These are phyloP conservation scores for Pseudogymnoascus sp. DNA, from an alignment of 2,329 filamentous ascomycete genomes.

Conservation along the genomic window DNA sequence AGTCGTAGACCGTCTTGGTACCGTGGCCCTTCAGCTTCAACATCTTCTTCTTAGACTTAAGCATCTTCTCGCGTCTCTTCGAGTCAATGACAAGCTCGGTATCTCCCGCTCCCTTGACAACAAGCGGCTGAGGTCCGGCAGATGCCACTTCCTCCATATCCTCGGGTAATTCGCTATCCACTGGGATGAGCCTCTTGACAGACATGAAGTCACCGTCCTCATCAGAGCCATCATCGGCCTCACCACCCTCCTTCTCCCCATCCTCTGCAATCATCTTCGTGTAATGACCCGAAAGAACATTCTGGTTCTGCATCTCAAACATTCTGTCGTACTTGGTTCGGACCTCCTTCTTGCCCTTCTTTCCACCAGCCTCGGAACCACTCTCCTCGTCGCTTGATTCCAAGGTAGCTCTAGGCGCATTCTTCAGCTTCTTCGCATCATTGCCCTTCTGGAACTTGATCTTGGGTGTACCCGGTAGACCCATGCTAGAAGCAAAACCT, in stretches of 20 bases:
- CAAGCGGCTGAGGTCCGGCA: slow-evolving; percentile 40
- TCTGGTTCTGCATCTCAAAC: slow-evolving; percentile 95
- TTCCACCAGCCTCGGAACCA: slow-evolving; percentile 45
- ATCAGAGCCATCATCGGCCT: slow-evolving; percentile 40
- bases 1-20: slow-evolving; percentile 82
- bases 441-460: slow-evolving; percentile 92
- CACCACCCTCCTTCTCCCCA: slow-evolving; percentile 35
- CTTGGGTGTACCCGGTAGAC: slow-evolving; percentile 81
- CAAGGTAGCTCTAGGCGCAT: slow-evolving; percentile 62
- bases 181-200: slow-evolving; percentile 79
- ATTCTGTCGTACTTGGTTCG: slow-evolving; percentile 95
- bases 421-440: slow-evolving; percentile 79
- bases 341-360: slow-evolving; percentile 56
- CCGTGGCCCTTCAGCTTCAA: slow-evolving; percentile 83
- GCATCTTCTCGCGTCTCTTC: slow-evolving; percentile 89
- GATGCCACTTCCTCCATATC: slow-evolving; percentile 33
- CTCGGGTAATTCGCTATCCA: slow-evolving; percentile 46
- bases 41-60: slow-evolving; percentile 90
- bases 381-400: slow-evolving; percentile 48
- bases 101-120: slow-evolving; percentile 58
- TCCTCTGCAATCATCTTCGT: slow-evolving; percentile 69
- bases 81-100: slow-evolving; percentile 80
- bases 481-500: slow-evolving; percentile 74
- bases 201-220: slow-evolving; percentile 78
- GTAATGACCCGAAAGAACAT: slow-evolving; percentile 91